These are phyloP conservation scores for Euclidium syriacum DNA, from an alignment of 345 rosid genomes.

Conservation along the genomic window DNA sequence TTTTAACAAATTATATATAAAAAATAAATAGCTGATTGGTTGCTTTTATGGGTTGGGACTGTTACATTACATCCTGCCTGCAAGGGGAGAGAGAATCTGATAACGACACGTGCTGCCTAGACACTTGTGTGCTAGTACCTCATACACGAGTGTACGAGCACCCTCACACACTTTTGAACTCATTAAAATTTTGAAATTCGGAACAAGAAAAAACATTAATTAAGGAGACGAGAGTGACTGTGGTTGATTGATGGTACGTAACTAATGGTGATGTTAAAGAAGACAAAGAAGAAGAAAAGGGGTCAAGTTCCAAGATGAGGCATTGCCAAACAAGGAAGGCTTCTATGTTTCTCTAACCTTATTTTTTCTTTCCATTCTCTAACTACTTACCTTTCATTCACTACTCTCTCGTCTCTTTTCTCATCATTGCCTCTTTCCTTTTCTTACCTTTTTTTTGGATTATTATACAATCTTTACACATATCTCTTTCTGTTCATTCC, in stretches of 20 bases:
- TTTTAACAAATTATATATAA: background rate
- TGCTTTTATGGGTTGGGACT: slow-evolving; percentile 19
- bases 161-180: slow-evolving; percentile 2
- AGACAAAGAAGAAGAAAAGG: slow-evolving; percentile 10
- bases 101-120: slow-evolving; percentile 26
- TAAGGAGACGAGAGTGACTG: no score
- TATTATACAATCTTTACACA: background rate
- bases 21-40: background rate
- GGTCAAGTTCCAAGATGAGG: slow-evolving; percentile 27
- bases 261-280: slow-evolving; percentile 3
- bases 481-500: background rate
- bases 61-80: slow-evolving; percentile 19
- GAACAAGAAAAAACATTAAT: no score
- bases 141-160: slow-evolving; percentile 8
- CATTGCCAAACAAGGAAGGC: slow-evolving; percentile 15
- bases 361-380: slow-evolving; percentile 18
- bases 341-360: slow-evolving; percentile 22
- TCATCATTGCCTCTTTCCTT: slow-evolving; percentile 6
- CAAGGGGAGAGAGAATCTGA: slow-evolving; percentile 2
- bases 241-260: slow-evolving; percentile 13
- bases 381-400: slow-evolving; percentile 19
- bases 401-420: background rate
- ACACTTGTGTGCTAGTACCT: slow-evolving; percentile 26
- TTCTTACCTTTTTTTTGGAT: background rate
- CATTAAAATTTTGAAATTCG: slow-evolving; percentile 6